Evolutionary conservation across 2,329 filamentous ascomycete genomes (phyloP).

Genomic region (Atkinsonella texensis): DNA sequence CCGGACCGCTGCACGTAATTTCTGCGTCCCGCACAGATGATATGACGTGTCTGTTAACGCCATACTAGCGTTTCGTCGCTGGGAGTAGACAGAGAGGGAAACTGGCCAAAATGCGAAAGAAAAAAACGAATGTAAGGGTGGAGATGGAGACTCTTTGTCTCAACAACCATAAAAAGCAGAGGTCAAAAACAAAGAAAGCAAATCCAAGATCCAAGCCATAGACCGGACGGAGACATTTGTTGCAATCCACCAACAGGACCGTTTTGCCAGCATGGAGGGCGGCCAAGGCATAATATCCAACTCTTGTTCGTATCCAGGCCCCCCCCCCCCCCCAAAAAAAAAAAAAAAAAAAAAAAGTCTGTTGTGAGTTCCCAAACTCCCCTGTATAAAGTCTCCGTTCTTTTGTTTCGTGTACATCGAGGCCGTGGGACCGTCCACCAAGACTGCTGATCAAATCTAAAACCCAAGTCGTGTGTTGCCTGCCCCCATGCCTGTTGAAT

Average conservation of each 20-base stretch:
- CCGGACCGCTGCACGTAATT: neutral
- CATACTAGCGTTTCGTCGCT: neutral
- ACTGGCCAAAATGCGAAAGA: neutral
- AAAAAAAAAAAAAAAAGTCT: neutral
- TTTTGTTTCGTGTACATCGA: neutral
- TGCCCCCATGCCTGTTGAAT: neutral
- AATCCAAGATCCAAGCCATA: neutral
- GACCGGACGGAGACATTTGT: neutral
- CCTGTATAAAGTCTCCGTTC: neutral
- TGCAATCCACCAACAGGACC: neutral
- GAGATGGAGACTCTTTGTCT: neutral
- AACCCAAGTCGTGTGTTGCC: neutral
- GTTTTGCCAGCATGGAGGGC: neutral
- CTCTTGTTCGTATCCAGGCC: neutral
- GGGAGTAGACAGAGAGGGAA: neutral
- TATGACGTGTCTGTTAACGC: neutral
- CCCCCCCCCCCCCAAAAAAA: neutral
- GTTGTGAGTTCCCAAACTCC: neutral
- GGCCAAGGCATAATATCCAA: neutral
- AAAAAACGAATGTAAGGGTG: neutral
- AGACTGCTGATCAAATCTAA: neutral
- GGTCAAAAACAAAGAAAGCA: neutral
- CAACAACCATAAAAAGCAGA: neutral
- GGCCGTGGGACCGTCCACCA: neutral
- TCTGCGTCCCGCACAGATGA: slow-evolving; percentile 5